phyloP scores from a whole-genome alignment of 2,329 filamentous ascomycete genomes.

The Cyphellophora europaea region DNA sequence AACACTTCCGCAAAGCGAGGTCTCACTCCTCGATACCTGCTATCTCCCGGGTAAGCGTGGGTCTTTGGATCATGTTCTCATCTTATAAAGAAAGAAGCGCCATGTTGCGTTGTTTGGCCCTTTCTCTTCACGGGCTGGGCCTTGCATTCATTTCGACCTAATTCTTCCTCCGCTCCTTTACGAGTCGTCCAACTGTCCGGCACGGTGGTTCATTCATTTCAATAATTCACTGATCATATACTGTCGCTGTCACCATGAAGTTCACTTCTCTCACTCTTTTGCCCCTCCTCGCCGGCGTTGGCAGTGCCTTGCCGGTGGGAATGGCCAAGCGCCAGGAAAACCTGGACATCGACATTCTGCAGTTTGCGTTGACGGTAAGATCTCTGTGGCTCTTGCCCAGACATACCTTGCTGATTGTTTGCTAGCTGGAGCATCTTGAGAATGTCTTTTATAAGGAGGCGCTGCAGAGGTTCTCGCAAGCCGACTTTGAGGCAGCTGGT shows the following conservation, averaged over 20 bases:
- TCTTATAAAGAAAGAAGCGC: too few relatives aligned
- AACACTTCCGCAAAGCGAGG: neutral
- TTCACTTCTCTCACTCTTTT: neutral
- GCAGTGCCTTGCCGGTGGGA: neutral
- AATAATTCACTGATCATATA: too few relatives aligned
- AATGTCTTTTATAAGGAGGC: constrained; percentile 63
- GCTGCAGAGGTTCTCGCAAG: constrained; percentile 55
- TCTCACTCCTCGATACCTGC: neutral
- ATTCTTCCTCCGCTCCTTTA: neutral
- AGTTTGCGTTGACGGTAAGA: constrained; percentile 30
- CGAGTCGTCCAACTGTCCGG: too few relatives aligned
- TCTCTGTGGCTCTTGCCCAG: neutral
- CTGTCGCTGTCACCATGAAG: neutral
- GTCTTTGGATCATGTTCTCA: too few relatives aligned
- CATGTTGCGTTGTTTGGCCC: too few relatives aligned
- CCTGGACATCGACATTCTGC: constrained; percentile 46
- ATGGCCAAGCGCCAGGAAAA: constrained; percentile 14
- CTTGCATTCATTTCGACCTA: constrained; percentile 1
- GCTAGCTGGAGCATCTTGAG: constrained; percentile 60
- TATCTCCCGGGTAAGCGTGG: too few relatives aligned
- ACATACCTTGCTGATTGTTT: constrained; percentile 1
- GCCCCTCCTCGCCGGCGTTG: neutral
- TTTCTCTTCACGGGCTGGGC: neutral
- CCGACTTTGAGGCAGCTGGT: constrained; percentile 56
- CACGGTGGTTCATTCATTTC: too few relatives aligned